These are phyloP conservation scores for Protoeuglena noctilucae DNA, from an alignment of 139 green algal genomes.

Conservation along the genomic window DNA sequence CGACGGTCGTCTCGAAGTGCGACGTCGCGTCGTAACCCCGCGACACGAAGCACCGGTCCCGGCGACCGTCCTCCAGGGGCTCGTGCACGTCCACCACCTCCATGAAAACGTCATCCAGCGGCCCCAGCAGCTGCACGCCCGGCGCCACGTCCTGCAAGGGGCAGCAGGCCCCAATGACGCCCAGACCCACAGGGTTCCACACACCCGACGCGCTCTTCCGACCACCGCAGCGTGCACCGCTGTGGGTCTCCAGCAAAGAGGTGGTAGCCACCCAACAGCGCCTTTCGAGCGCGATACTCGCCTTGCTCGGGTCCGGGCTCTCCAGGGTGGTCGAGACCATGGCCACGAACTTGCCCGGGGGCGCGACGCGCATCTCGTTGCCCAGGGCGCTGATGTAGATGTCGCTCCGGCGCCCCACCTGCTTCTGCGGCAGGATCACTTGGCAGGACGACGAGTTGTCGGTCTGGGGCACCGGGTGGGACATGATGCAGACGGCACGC, in stretches of 20 bases:
- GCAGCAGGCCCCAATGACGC: no score
- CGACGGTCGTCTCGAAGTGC: conserved; percentile 95
- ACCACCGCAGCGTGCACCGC: no score
- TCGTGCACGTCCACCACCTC: conserved; percentile 61
- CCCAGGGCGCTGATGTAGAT: conserved; percentile 96
- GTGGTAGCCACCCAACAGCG: no score
- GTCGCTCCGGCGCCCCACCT: conserved; percentile 73
- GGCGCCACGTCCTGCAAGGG: conserved; percentile 24
- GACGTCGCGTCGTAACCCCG: conserved; percentile 91
- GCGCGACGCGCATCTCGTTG: conserved; percentile 69
- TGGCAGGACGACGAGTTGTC: conserved; percentile 64
- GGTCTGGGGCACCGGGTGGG: conserved; percentile 91
- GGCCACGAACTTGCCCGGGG: conserved; percentile 85
- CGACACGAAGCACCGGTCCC: conserved; percentile 70
- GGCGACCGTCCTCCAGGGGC: conserved; percentile 50
- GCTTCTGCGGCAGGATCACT: conserved; percentile 91
- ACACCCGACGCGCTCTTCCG: no score
- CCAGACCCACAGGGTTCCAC: no score
- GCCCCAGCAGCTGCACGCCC: conserved; percentile 77
- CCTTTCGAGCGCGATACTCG: neutral
- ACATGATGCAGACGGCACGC: conserved; percentile 78
- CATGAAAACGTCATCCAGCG: conserved; percentile 87
- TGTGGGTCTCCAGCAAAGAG: no score
- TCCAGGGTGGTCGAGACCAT: conserved; percentile 93
- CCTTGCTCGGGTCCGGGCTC: conserved; percentile 40